phyloP scores from a whole-genome alignment of 139 green algal species.

The Auxenochlorella protothecoides region DNA sequence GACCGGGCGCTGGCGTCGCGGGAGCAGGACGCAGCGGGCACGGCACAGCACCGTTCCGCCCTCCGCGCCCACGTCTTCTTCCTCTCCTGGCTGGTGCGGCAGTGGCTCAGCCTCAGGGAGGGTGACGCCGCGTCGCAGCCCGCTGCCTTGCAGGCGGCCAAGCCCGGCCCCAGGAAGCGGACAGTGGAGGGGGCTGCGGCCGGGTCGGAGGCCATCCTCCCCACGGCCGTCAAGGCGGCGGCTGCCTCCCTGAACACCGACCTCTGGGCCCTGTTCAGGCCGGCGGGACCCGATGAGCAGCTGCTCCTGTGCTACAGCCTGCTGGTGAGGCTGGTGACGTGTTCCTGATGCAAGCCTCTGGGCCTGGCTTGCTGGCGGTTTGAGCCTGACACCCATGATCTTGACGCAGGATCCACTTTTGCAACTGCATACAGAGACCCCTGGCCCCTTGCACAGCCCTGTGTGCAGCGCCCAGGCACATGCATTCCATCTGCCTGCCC shows the following conservation, averaged over 20 bases:
- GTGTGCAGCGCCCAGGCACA: not conserved
- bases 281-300: constrained; percentile 30
- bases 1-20: constrained; percentile 15
- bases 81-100: constrained; percentile 36
- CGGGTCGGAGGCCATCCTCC: constrained; percentile 44
- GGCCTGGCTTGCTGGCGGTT: not conserved
- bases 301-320: constrained; percentile 31
- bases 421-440: no score
- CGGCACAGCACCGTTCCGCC: constrained; percentile 30
- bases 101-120: not conserved
- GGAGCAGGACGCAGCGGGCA: constrained; percentile 3
- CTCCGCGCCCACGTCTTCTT: constrained; percentile 65
- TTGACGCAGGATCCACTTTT: no score
- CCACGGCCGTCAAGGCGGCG: constrained; percentile 35
- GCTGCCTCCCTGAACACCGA: constrained; percentile 36
- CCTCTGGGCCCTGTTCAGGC: constrained; percentile 47
- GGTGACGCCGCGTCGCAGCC: not conserved
- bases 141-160: constrained; percentile 1
- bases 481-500: not conserved
- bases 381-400: no score
- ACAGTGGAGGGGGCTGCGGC: constrained; percentile 19
- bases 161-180: not conserved
- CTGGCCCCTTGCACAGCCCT: not conserved
- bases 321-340: constrained; percentile 18
- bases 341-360: no score